Conservation (phyloP, 1,139 yeast species). For the Yarrowia galli region DNA sequence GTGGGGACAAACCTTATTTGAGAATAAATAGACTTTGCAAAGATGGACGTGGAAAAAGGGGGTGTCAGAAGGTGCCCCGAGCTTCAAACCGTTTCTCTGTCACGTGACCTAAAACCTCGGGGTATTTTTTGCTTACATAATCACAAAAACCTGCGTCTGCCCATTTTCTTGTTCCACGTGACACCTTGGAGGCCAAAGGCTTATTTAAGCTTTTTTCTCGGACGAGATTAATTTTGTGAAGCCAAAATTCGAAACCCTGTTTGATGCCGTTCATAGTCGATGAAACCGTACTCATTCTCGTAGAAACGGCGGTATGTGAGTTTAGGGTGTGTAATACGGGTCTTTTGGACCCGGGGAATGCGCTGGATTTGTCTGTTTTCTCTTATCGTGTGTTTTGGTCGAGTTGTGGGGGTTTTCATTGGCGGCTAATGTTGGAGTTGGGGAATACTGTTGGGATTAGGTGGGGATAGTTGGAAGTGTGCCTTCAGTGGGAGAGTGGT, state of each 20-base stretch:
- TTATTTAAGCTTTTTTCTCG: background rate
- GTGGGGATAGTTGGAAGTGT: no score
- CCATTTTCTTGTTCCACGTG: constrained; percentile 1
- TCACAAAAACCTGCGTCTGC: no score
- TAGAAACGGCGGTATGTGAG: no score
- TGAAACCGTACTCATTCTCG: background rate
- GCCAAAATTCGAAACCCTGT: background rate
- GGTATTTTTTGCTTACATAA: no score
- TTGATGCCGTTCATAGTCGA: constrained; percentile 12
- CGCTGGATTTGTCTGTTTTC: background rate
- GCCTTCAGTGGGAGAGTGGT: no score
- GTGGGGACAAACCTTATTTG: constrained; percentile 25
- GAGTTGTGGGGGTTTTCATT: background rate
- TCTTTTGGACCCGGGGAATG: background rate
- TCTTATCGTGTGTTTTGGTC: background rate
- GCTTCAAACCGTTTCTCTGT: no score
- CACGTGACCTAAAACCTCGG: background rate
- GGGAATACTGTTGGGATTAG: no score
- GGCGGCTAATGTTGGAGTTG: background rate
- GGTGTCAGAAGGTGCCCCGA: no score
- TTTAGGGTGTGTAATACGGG: no score
- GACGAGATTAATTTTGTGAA: background rate
- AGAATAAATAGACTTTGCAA: background rate
- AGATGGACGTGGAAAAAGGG: background rate
- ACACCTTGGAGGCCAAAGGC: constrained; percentile 2